Evolutionary conservation across 805 yeast genomes (phyloP), one percentile per base, ranked within the genome.

Genomic region (Suhomyces pyralidae): DNA sequence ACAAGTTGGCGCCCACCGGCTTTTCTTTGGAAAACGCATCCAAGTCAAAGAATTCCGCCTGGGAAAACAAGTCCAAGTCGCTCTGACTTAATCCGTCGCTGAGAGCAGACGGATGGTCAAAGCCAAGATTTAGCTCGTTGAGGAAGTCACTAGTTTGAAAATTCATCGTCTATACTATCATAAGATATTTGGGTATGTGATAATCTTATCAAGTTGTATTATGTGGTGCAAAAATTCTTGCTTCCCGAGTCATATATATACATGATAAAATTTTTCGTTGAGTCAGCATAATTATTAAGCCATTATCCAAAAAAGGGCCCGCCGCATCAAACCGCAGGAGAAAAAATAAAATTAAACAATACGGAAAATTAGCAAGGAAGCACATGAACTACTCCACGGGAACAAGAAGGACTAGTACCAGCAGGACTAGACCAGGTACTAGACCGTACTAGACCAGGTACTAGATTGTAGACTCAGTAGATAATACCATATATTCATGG

Each of bases 131-230:
- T 59, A 74, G 63, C 54, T 71, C 68, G 51, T 65, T 64, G 58
- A 75, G 64, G 59, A 73, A 75, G 59, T 75, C 78, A 28, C 70
- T 65, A 43, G 76, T 71, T 58, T 72, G 76, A 58, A 69, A 73
- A 54, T 71, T 73, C 79, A 75, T 75, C 19, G 30, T 17, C 22
- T 38, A 38, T 17, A 36, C 50, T 17, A 48, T 40, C 40, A 43
- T 43, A 15, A n/a, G 38, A 24, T 9, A 4, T 9, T 20, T 20
- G 22, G 22, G 7, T 3, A 26, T 9, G 28, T 6, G 28, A 3
- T 6, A 22, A 22, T 22, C 25, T 22, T 22, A 22, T 22, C 25
- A 22, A 22, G 25, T 22, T 22, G 25, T 22, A 12, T 26, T 26
- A 26, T 9, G 12, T 26, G 28, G 32, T 5, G n/a, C n/a, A 28